These are phyloP conservation scores for Apostasia ramifera DNA, from an alignment of 106 monocot species.

Conservation along the genomic window DNA sequence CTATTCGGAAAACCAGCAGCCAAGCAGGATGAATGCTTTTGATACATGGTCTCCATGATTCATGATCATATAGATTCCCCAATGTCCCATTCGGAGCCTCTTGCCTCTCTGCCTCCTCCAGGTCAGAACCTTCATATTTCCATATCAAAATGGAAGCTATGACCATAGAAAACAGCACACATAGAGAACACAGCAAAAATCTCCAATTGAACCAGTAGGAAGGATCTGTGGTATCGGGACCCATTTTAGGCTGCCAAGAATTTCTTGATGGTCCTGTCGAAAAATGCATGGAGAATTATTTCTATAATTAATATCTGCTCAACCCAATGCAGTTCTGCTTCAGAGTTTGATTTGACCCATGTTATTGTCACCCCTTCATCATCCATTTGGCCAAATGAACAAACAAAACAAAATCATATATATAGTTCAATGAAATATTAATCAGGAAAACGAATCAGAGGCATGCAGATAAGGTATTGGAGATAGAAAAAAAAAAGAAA, in stretches of 20 bases:
- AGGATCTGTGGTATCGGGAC: conserved; percentile 27
- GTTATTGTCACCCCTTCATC: background rate
- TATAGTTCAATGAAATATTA: background rate
- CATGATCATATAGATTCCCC: conserved; percentile 54
- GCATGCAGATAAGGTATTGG: background rate
- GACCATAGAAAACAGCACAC: conserved; percentile 40
- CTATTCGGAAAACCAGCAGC: conserved; percentile 50
- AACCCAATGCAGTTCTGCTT: background rate
- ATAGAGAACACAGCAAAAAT: conserved; percentile 47
- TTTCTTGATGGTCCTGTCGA: conserved; percentile 31
- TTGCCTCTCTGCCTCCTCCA: background rate
- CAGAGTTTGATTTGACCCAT: background rate
- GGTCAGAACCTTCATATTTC: conserved; percentile 43
- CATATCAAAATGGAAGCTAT: conserved; percentile 50
- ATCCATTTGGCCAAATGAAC: background rate
- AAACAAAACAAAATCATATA: background rate
- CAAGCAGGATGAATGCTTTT: conserved; percentile 66
- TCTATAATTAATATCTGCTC: background rate
- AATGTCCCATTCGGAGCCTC: background rate
- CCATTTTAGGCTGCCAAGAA: conserved; percentile 45
- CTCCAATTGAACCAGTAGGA: conserved; percentile 78
- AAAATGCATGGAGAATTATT: conserved; percentile 31
- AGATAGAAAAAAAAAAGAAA: background rate
- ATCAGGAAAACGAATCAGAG: background rate
- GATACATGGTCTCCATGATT: conserved; percentile 75